Conservation (phyloP, 176 grass and related monocot species). For the Leersia perrieri region DNA sequence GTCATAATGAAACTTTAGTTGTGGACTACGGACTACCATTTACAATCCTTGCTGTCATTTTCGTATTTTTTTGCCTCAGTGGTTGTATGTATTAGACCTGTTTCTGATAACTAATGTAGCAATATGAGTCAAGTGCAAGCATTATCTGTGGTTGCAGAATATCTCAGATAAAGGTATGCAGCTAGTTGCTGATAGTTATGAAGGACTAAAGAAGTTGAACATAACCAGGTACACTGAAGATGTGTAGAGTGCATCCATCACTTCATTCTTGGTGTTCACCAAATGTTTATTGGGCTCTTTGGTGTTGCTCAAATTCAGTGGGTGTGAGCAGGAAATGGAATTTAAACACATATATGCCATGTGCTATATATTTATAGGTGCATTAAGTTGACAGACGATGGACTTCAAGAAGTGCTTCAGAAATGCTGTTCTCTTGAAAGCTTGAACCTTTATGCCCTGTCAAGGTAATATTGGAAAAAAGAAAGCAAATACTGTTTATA, state of each 20-base stretch:
- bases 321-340: not conserved
- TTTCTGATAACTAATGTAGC: not conserved
- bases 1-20: conserved; percentile 1
- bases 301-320: not conserved
- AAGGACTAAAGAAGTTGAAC: conserved; percentile 63
- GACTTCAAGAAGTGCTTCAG: conserved; percentile 58
- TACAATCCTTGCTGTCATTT: not conserved
- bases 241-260: not conserved
- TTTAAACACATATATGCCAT: conserved; percentile 15
- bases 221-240: conserved; percentile 74
- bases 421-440: conserved; percentile 86
- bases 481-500: conserved; percentile 8
- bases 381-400: conserved; percentile 82
- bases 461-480: conserved; percentile 54
- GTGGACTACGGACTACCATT: not conserved
- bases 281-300: not conserved
- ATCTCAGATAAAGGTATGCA: conserved; percentile 62
- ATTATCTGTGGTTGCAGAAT: conserved; percentile 55
- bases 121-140: not conserved
- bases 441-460: conserved; percentile 92
- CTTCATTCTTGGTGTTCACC: not conserved
- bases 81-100: not conserved
- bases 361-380: conserved; percentile 50
- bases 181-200: conserved; percentile 69
- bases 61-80: conserved; percentile 11